A percentile compares a stretch with the other conserved stretches of the same genome.
phyloP scores from a whole-genome alignment of 2,329 filamentous ascomycete genomes.

The Colletotrichum kahawae region DNA sequence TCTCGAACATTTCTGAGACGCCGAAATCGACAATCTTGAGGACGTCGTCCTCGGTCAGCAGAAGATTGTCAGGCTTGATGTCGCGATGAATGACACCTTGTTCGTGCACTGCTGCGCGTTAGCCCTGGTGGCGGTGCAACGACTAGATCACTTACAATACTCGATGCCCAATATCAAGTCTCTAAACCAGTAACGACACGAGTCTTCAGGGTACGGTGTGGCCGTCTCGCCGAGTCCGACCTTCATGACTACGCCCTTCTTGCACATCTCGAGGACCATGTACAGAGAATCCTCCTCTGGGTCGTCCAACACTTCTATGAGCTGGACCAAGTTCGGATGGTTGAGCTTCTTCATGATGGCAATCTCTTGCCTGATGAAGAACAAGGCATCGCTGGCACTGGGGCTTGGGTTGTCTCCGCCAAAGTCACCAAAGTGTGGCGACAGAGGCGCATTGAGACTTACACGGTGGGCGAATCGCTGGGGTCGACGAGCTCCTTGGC shows the following conservation, averaged over 20 bases:
- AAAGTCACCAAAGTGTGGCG: conserved; percentile 27
- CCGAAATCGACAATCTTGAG: conserved; percentile 98
- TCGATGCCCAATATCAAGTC: conserved; percentile 95
- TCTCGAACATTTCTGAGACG: conserved; percentile 99
- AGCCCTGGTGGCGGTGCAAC: neutral
- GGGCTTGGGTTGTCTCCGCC: neutral
- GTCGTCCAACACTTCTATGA: conserved; percentile 95
- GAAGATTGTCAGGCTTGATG: conserved; percentile 96
- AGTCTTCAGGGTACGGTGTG: conserved; percentile 81
- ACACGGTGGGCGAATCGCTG: conserved; percentile 31
- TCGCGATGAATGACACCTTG: conserved; percentile 96
- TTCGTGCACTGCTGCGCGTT: conserved; percentile 70
- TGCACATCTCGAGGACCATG: conserved; percentile 99
- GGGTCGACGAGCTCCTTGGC: conserved; percentile 54
- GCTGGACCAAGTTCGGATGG: conserved; percentile 89
- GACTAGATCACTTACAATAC: conserved; percentile 66
- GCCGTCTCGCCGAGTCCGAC: conserved; percentile 85
- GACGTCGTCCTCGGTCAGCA: conserved; percentile 89
- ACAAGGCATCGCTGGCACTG: conserved; percentile 57
- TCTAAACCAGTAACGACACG: conserved; percentile 89
- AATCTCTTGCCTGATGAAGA: conserved; percentile 93
- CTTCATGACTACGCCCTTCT: conserved; percentile 97
- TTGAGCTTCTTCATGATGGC: conserved; percentile 99
- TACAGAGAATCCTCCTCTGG: conserved; percentile 95
- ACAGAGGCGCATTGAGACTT: conserved; percentile 30